phyloP scores from a whole-genome alignment of 2,329 filamentous ascomycete species.

The Proliferodiscus dingleyae region DNA sequence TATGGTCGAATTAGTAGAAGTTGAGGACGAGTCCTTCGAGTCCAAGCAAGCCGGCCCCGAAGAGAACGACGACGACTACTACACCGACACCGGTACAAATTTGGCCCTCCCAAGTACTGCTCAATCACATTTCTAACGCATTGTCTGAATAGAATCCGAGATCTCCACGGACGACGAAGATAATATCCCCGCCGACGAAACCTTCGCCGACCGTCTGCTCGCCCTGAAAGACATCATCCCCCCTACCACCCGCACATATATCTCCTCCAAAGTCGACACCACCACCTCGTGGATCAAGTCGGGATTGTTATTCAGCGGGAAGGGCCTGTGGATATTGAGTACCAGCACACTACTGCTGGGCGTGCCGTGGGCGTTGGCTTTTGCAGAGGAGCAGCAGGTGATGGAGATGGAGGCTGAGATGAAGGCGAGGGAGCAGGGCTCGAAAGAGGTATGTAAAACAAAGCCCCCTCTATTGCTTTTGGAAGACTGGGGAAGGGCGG shows the following conservation, averaged over 20 bases:
- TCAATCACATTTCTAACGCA: slow-evolving; percentile 12
- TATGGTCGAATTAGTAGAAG: slow-evolving; percentile 98
- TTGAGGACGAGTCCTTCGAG: slow-evolving; percentile 93
- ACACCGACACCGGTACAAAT: slow-evolving; percentile 87
- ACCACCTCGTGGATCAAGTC: slow-evolving; percentile 54
- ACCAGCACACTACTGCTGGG: slow-evolving; percentile 85
- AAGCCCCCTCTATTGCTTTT: not conserved
- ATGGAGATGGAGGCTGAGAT: slow-evolving; percentile 97
- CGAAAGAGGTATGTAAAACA: slow-evolving; percentile 51
- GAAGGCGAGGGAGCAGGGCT: slow-evolving; percentile 84
- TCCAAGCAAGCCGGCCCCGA: slow-evolving; percentile 61
- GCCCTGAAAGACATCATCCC: slow-evolving; percentile 74
- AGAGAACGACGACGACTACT: slow-evolving; percentile 76
- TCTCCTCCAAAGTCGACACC: slow-evolving; percentile 54
- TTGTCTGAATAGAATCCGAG: slow-evolving; percentile 59
- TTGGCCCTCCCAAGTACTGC: slow-evolving; percentile 3
- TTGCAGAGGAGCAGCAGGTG: slow-evolving; percentile 93
- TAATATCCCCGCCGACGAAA: slow-evolving; percentile 52
- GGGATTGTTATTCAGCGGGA: slow-evolving; percentile 68
- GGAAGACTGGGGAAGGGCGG: no score
- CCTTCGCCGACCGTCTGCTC: slow-evolving; percentile 62
- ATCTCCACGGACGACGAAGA: slow-evolving; percentile 77
- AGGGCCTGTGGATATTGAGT: slow-evolving; percentile 84
- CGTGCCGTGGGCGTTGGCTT: slow-evolving; percentile 89
- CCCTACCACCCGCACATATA: slow-evolving; percentile 63